Evolutionary conservation across 768 basidiomycete genomes (phyloP).

Genomic region (Boletus rufocinnamomeus): DNA sequence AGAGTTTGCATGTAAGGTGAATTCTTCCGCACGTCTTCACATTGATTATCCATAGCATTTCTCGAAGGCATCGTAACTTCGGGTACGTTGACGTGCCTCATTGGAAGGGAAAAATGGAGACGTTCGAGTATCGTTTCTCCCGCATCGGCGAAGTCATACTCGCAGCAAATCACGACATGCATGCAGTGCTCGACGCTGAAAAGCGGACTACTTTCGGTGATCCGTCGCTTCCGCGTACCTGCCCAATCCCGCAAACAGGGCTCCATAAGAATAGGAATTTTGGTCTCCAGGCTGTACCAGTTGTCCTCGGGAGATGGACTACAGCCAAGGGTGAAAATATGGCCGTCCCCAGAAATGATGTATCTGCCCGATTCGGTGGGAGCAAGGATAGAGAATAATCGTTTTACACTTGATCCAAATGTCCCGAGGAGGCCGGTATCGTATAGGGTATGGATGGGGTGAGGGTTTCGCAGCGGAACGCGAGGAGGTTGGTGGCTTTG

Average conservation of each 20-base stretch:
- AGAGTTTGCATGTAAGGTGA: conserved; percentile 39
- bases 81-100: conserved; percentile 52
- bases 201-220: conserved; percentile 55
- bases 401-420: conserved; percentile 30
- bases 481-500: conserved; percentile 62
- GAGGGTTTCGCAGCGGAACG: conserved; percentile 54
- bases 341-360: conserved; percentile 49
- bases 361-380: conserved; percentile 48
- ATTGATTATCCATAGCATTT: conserved; percentile 1
- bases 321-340: conserved; percentile 44
- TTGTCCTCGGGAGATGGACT: conserved; percentile 18
- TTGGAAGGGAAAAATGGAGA: conserved; percentile 47
- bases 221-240: conserved; percentile 36
- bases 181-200: conserved; percentile 57
- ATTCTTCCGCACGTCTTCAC: conserved; percentile 13
- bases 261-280: conserved; percentile 21
- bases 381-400: conserved; percentile 52
- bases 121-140: conserved; percentile 24
- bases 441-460: conserved; percentile 50
- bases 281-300: conserved; percentile 32
- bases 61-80: conserved; percentile 1
- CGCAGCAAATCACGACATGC: conserved; percentile 52
- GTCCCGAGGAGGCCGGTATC: conserved; percentile 43
- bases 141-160: conserved; percentile 51
- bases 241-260: conserved; percentile 32